Evolutionary conservation across 495 filamentous ascomycete genomes (phyloP), one percentile per base, ranked within the genome.

Genomic region (Penicillium silybi): DNA sequence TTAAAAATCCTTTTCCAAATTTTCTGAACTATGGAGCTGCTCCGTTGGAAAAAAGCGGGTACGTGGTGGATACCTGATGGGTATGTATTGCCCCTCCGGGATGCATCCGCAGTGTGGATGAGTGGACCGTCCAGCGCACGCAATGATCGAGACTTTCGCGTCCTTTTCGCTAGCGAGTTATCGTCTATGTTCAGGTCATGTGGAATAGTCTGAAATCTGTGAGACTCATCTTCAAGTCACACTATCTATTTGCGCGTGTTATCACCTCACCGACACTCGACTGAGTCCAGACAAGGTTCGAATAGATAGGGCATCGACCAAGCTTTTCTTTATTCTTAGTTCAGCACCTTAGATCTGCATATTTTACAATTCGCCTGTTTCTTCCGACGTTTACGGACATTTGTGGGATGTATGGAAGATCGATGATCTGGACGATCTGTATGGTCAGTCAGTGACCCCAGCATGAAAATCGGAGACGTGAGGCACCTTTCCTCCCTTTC

Each of bases 1-100:
- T 26, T 26, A 10, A 5, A 39, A n/a, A 32, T 29, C 15, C 26
- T 32, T 6, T 27, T 11, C 19, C 18, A 49, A 20, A 54, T 44
- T 40, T 32, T 51, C 27, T 46, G 37, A 50, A 56, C 42, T 56
- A 56, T 56, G 53, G 39, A 43, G 44, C 43, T 35, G 20, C n/a
- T n/a, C n/a, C 44, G 32, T 15, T 27, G 22, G 22, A 44, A 20
- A 51, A 53, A 56, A 49, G 37, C 37, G n/a, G 37, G 37, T 19
- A 39, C 16, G 53, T 51, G 53, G 53, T n/a, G n/a, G n/a, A n/a
- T n/a, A n/a, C n/a, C n/a, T n/a, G n/a, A n/a, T n/a, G n/a, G n/a
- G n/a, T n/a, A n/a, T n/a, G 43, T 56, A 42, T 19, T 37, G 37
- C 35, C 27, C 25, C 41, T 46, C 38, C 42, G 25, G 43, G 35